Conservation (phyloP, 108 stramenopile genomes). For the Conticribra weissflogii region DNA sequence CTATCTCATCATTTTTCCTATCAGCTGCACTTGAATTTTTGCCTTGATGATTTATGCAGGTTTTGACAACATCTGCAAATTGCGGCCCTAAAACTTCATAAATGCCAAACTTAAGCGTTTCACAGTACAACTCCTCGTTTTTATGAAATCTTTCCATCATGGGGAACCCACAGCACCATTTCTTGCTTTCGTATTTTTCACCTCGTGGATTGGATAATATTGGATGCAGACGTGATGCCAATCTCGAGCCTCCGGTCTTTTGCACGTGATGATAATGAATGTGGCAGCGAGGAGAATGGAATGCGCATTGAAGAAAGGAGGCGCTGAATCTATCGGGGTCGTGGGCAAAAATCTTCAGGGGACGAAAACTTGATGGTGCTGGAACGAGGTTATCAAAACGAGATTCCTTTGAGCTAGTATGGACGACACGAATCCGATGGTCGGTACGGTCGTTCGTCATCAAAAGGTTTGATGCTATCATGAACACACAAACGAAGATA, state of each 20-base stretch:
- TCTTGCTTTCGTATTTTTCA: slow-evolving; percentile 1
- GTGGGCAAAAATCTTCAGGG: neutral
- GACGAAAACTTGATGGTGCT: too few species aligned
- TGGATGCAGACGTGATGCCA: slow-evolving; percentile 9
- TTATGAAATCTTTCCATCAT: slow-evolving; percentile 7
- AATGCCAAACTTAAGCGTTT: slow-evolving; percentile 6
- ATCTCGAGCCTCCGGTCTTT: slow-evolving; percentile 3
- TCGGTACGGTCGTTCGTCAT: too few species aligned
- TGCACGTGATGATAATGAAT: slow-evolving; percentile 9
- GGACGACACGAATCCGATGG: too few species aligned
- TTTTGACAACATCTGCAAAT: neutral
- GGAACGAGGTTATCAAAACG: too few species aligned
- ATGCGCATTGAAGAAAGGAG: slow-evolving; percentile 10
- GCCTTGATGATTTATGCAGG: neutral
- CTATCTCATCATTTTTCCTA: neutral
- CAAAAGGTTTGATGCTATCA: too few species aligned
- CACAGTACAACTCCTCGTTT: neutral
- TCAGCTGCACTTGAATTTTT: too few species aligned
- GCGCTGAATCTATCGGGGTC: neutral
- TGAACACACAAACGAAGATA: too few species aligned
- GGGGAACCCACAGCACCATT: slow-evolving; percentile 3
- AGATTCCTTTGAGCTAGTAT: too few species aligned
- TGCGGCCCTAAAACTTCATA: neutral
- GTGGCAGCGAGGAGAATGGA: neutral
- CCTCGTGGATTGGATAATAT: neutral